Evolutionary conservation across 495 filamentous ascomycete genomes (phyloP).

Genomic region (Aspergillus diversus): DNA sequence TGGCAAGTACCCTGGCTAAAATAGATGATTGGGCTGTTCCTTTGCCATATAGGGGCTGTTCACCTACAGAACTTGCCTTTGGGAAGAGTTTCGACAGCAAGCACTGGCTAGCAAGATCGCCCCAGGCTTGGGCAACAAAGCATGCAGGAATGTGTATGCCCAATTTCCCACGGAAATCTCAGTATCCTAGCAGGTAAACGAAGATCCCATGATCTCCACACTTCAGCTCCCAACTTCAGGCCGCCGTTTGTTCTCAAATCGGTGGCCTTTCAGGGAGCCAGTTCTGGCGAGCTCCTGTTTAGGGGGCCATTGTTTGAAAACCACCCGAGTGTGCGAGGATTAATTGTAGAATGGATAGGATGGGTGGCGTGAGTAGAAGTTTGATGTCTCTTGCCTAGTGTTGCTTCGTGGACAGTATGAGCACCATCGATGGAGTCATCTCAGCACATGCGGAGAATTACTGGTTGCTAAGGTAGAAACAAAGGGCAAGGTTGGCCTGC

Average conservation of each 20-base stretch:
- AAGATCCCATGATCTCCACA: slow-evolving; percentile 28
- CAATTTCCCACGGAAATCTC: slow-evolving; percentile 26
- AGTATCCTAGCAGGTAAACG: slow-evolving; percentile 17
- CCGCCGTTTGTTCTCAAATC: slow-evolving; percentile 18
- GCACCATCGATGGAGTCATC: slow-evolving; percentile 6
- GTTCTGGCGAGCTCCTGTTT: slow-evolving; percentile 3
- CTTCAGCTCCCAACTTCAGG: slow-evolving; percentile 21
- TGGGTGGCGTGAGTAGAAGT: slow-evolving; percentile 5
- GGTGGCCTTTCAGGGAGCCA: slow-evolving; percentile 9
- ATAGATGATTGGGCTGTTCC: slow-evolving; percentile 11
- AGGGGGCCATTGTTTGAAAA: neutral
- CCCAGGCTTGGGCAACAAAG: slow-evolving; percentile 35
- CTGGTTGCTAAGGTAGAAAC: slow-evolving; percentile 4
- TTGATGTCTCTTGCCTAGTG: slow-evolving; percentile 6
- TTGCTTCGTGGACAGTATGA: slow-evolving; percentile 8
- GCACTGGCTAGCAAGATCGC: slow-evolving; percentile 25
- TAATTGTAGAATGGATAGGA: neutral
- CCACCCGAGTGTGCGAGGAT: neutral
- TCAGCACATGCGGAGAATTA: neutral
- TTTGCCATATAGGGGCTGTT: slow-evolving; percentile 7
- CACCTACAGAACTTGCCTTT: neutral
- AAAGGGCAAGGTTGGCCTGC: neutral
- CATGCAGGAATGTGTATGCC: slow-evolving; percentile 37
- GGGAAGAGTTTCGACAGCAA: slow-evolving; percentile 4
- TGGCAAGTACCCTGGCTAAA: neutral